phyloP scores from a whole-genome alignment of 1,284 basidiomycete species.

The Sporisorium exsertum region DNA sequence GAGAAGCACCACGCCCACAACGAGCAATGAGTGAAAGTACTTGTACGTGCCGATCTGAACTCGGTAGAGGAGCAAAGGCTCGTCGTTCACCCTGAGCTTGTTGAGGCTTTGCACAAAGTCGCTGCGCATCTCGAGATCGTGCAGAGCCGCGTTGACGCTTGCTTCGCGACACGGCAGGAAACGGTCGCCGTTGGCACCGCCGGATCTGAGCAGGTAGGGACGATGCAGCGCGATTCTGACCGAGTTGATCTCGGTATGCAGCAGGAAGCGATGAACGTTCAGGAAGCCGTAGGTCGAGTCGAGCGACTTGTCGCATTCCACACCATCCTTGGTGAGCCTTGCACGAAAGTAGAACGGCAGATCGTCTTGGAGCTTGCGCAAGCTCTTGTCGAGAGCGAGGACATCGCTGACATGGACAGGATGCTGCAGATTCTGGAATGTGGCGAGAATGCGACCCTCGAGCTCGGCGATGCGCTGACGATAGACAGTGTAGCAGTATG shows the following conservation, averaged over 20 bases:
- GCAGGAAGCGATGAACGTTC: conserved; percentile 58
- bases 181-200: conserved; percentile 34
- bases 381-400: conserved; percentile 48
- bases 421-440: conserved; percentile 47
- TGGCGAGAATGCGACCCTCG: conserved; percentile 40
- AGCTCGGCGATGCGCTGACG: conserved; percentile 54
- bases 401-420: conserved; percentile 54
- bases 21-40: conserved; percentile 61
- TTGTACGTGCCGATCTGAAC: conserved; percentile 59
- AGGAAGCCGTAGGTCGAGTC: conserved; percentile 57
- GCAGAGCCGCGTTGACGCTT: conserved; percentile 57
- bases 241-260: conserved; percentile 62
- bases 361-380: conserved; percentile 46
- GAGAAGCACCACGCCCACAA: conserved; percentile 57
- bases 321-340: conserved; percentile 26
- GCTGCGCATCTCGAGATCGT: conserved; percentile 57
- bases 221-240: conserved; percentile 57
- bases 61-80: conserved; percentile 37
- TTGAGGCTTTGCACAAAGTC: conserved; percentile 44
- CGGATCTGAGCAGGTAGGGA: conserved; percentile 58
- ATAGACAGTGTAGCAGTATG: conserved; percentile 46
- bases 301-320: conserved; percentile 51
- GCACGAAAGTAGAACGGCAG: conserved; percentile 61
- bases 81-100: conserved; percentile 18
- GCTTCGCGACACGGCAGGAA: conserved; percentile 55